Evolutionary conservation across 345 rosid species (phyloP), one percentile per base, ranked within the genome.

Genomic region (Aegle marmelos): DNA sequence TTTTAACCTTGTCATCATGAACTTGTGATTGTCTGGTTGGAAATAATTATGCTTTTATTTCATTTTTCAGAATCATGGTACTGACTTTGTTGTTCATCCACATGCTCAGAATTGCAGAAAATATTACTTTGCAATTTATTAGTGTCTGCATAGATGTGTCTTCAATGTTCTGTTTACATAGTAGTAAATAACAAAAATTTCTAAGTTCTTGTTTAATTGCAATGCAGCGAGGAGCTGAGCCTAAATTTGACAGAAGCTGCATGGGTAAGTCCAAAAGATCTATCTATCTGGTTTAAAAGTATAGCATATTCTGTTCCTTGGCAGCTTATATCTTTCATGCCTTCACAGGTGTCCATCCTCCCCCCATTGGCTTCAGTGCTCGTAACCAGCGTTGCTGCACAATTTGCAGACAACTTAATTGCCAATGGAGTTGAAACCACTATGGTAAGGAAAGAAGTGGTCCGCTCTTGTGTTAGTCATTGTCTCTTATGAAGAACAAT

Each of bases 201-300:
- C 67, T 62, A 36, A 66, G 48, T 78, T 66, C 28, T 33, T 37
- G 58, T 79, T 56, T 54, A 22, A 63, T 21, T 83, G 78, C 10
- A 68, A 67, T 90, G 92, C 93, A 93, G 98, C 77, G 98, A 93
- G 90, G 97, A 91, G 79, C 88, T 95, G 87, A 73, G 66, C 83
- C 85, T 93, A 72, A 95, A 95, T 85, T 85, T 95, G 87, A 92
- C 91, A 53, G 99, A 95, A 82, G 99, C 99, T 84, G 97, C 99
- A 66, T 89, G 97, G 99, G 98, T 95, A 89, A 87, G 90, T 78
- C 65, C 30, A 68, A 63, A 74, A 37, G 25, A 65, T 75, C 30
- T 75, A 22, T 59, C 17, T 39, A 22, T 59, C 17, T 39, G 36
- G 41, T 48, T 66, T 80, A 39, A 50, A 56, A 56, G 22, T 59